These are phyloP conservation scores for Cordyceps javanica DNA, from an alignment of 2,329 filamentous ascomycete species.

Conservation along the genomic window DNA sequence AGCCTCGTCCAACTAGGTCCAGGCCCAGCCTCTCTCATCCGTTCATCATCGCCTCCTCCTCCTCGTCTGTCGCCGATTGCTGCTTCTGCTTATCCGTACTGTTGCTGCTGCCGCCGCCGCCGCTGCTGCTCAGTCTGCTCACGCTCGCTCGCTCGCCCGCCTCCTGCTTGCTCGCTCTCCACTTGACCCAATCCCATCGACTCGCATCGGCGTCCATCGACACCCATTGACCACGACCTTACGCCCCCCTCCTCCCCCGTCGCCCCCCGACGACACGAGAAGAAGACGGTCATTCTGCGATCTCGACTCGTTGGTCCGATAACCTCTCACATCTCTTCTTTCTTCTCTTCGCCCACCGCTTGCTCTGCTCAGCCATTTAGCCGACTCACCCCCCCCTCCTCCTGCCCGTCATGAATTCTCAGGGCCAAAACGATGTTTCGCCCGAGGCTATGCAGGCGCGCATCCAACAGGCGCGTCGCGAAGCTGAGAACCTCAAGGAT, in stretches of 20 bases:
- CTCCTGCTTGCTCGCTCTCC: constrained; percentile 5
- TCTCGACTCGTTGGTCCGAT: constrained; percentile 10
- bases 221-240: constrained; percentile 11
- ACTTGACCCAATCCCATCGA: not conserved
- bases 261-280: constrained; percentile 18
- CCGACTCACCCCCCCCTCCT: not conserved
- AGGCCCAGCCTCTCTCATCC: constrained; percentile 5
- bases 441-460: constrained; percentile 84
- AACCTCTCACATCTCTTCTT: constrained; percentile 13
- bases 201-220: not conserved
- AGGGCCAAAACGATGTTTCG: constrained; percentile 57
- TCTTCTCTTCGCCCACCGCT: not conserved
- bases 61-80: not conserved
- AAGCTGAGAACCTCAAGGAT: constrained; percentile 96
- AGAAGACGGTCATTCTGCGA: not conserved
- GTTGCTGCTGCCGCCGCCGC: not conserved
- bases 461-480: constrained; percentile 86
- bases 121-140: not conserved
- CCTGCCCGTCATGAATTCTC: constrained; percentile 46
- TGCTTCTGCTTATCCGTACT: not conserved
- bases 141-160: not conserved
- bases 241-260: constrained; percentile 7
- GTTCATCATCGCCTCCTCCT: not conserved
- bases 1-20: not conserved
- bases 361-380: constrained; percentile 2